phyloP scores from a whole-genome alignment of 495 filamentous ascomycete species.

The Talaromyces stipitatus region DNA sequence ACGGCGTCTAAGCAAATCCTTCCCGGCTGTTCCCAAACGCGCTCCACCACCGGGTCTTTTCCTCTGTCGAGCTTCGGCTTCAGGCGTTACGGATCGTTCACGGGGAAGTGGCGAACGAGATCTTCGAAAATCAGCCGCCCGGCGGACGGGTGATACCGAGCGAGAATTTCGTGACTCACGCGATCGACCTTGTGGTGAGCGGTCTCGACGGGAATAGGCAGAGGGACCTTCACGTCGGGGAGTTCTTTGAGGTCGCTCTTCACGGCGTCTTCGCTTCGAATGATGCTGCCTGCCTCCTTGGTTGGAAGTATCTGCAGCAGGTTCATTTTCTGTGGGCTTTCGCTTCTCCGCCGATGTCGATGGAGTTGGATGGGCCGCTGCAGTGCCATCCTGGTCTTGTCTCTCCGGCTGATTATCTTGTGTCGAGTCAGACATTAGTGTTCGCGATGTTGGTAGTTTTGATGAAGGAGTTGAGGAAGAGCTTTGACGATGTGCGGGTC shows the following conservation, averaged over 20 bases:
- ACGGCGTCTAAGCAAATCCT: conserved; percentile 59
- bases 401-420: background rate
- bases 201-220: conserved; percentile 35
- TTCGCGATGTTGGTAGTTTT: background rate
- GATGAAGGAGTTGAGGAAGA: background rate
- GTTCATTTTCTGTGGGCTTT: conserved; percentile 18
- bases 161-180: background rate
- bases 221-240: conserved; percentile 34
- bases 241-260: conserved; percentile 35
- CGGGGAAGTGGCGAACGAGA: conserved; percentile 29
- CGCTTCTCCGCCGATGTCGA: conserved; percentile 19
- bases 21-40: conserved; percentile 63
- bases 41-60: conserved; percentile 83
- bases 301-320: conserved; percentile 8
- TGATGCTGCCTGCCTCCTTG: conserved; percentile 15
- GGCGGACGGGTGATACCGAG: conserved; percentile 8
- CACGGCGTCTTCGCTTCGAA: conserved; percentile 34
- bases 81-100: conserved; percentile 32
- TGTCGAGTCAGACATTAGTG: background rate
- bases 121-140: conserved; percentile 19
- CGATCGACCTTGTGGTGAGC: conserved; percentile 23
- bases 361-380: background rate
- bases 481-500: background rate
- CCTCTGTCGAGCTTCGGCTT: conserved; percentile 52
- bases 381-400: conserved; percentile 10